Conservation (phyloP, 176 grass and related monocot genomes). For the Hordeum vulgare region MorexV3_pseudomolecules_assembly NC_058522.1:2768285-2768784, state of each 20-base stretch:
- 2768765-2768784: neutral
- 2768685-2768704: neutral
- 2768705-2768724: neutral
- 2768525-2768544: neutral
- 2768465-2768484: neutral
- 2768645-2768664: neutral
- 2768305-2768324: neutral
- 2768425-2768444: neutral
- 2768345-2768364: neutral
- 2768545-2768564: neutral
- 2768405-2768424: neutral
- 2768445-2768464: neutral
- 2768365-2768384: neutral
- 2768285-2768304: neutral
- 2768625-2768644: neutral
- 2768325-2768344: neutral
- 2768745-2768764: neutral
- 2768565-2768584: neutral
- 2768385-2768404: neutral
- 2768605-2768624: neutral
- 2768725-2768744: neutral
- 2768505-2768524: neutral
- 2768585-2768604: neutral
- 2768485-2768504: neutral
- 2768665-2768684: conserved; percentile 28